Base-by-base conservation (phyloP, 78 protist species). In the Speleostelium caveatum region DNA sequence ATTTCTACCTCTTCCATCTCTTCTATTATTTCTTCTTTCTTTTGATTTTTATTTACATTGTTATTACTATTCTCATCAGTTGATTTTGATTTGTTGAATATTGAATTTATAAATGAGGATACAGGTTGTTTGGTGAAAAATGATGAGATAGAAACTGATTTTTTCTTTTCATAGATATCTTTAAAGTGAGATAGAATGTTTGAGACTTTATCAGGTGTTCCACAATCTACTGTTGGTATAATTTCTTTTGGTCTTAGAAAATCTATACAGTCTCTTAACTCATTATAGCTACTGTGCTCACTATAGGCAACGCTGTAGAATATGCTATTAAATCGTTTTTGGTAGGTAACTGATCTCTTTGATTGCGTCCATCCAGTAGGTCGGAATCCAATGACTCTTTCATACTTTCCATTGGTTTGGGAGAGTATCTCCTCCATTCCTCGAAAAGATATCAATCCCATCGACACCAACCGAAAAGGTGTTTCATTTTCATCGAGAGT, bases 331-430 rank as follows among this genome's bases (percentile, higher is more conserved):
- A 24, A 78, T 28, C 73, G 35, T 30, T 32, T 72, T n/a, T 56
- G 32, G 39, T 59, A 42, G 33, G 93, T 49, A 2, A 71, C 33
- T 14, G 90, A 28, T 56, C 55, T 93, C 26, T 71, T 58, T 61
- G 86, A 39, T 56, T 85, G 71, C 30, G 86, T 72, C 96, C 96
- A 87, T n/a, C 96, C 94, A 49, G 92, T 94, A 33, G 96, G 96
- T 3, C 86, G 38, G 72, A 95, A 91, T 1, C 68, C 95, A 55
- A 95, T 55, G 7, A 74, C 83, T 19, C 60, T 19, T 21, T 63
- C 36, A 65, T 56, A 86, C 21, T 87, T 56, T 19, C 38, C 53
- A 2, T 56, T 16, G 2, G 21, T 30, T 17, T 17, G 14, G n/a
- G n/a, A 26, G 5, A 86, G 59, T 42, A 36, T 1, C 16, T 61